phyloP scores from a whole-genome alignment of 805 yeast species.

The Monosporozyma servazzii region DNA sequence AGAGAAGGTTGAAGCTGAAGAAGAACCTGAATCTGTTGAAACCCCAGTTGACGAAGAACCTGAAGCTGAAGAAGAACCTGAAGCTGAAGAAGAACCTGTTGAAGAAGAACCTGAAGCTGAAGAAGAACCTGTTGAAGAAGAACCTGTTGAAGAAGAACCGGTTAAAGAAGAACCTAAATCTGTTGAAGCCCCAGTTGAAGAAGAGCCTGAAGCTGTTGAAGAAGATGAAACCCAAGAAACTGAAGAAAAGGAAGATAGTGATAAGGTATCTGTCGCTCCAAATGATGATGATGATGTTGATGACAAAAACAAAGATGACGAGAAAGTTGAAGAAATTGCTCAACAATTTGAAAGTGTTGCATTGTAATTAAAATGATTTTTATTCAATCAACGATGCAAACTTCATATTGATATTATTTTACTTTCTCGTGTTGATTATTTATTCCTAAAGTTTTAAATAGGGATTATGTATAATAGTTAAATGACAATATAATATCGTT shows the following conservation, averaged over 20 bases:
- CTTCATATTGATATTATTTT: background rate
- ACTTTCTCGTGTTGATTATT: background rate
- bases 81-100: slow-evolving; percentile 1
- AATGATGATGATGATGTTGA: slow-evolving; percentile 11
- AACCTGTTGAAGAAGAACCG: slow-evolving; percentile 3
- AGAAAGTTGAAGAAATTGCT: slow-evolving; percentile 6
- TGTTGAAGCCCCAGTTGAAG: slow-evolving; percentile 5
- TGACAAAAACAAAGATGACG: slow-evolving; percentile 8
- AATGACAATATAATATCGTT: background rate
- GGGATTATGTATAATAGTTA: background rate
- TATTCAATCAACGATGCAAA: background rate
- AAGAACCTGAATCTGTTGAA: slow-evolving; percentile 5
- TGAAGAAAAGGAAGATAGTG: slow-evolving; percentile 3
- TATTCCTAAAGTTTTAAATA: background rate
- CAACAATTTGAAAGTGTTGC: slow-evolving; percentile 23
- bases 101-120: background rate
- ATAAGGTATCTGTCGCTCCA: slow-evolving; percentile 2
- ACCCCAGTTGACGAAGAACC: slow-evolving; percentile 7
- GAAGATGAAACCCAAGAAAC: slow-evolving; percentile 6
- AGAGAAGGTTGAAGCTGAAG: background rate
- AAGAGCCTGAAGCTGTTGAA: slow-evolving; percentile 4
- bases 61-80: background rate
- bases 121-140: slow-evolving; percentile 3
- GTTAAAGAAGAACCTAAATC: slow-evolving; percentile 5
- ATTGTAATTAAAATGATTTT: background rate